A percentile compares a stretch with the other conserved stretches of the same genome.
Conservation (phyloP, 2,329 filamentous ascomycete genomes). For the Polychaeton citri region DNA sequence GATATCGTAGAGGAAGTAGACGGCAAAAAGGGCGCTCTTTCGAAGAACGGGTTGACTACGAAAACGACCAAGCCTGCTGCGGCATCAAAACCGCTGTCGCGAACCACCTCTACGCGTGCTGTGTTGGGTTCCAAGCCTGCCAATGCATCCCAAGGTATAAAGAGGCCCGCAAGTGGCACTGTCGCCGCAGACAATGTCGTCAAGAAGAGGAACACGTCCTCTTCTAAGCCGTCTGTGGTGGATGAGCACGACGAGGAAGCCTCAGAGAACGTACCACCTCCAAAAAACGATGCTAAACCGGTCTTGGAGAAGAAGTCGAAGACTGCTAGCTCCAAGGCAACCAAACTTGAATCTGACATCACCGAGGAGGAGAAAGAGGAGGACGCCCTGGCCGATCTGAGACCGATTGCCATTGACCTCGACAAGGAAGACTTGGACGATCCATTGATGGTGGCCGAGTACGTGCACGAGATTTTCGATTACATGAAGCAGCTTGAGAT, state of each 20-base stretch:
- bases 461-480: constrained; percentile 93
- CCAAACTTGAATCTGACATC: constrained; percentile 16
- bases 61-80: constrained; percentile 73
- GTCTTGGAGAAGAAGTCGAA: constrained; percentile 35
- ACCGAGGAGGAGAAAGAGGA: constrained; percentile 21
- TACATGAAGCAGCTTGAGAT: constrained; percentile 82
- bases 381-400: constrained; percentile 22
- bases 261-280: constrained; percentile 54
- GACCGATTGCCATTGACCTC: constrained; percentile 45
- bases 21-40: constrained; percentile 32
- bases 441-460: constrained; percentile 95
- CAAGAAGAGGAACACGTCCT: constrained; percentile 55
- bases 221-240: constrained; percentile 34
- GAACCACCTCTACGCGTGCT: constrained; percentile 47
- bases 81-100: constrained; percentile 54
- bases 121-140: constrained; percentile 58
- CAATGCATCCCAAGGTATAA: constrained; percentile 41
- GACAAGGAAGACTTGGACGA: constrained; percentile 84
- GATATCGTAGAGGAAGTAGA: constrained; percentile 51
- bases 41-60: constrained; percentile 56
- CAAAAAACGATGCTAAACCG: constrained; percentile 31
- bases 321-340: constrained; percentile 20
- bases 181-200: constrained; percentile 48
- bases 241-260: constrained; percentile 37
- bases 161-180: constrained; percentile 60